Evolutionary conservation across 768 basidiomycete species (phyloP), one percentile per base, ranked within the genome.

Genomic region (Mycena vulgaris): DNA sequence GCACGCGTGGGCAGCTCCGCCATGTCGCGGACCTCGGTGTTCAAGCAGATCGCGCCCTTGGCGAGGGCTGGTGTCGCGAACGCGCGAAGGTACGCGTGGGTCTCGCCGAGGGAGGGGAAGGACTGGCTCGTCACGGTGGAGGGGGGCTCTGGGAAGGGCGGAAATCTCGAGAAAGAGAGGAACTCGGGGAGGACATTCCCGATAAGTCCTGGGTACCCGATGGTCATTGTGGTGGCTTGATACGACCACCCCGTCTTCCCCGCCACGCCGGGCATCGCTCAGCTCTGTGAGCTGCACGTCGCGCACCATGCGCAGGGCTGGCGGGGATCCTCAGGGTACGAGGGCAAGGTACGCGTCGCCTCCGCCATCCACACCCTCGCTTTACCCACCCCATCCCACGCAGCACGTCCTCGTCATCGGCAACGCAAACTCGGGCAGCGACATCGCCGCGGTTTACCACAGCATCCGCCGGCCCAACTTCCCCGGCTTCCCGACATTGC

Each of bases 161-260:
- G n/a, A n/a, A n/a, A n/a, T n/a, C n/a, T n/a, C n/a, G n/a, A n/a
- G n/a, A n/a, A n/a, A n/a, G n/a, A n/a, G n/a, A n/a, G n/a, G n/a
- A n/a, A n/a, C n/a, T n/a, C n/a, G n/a, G n/a, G n/a, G n/a, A n/a
- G n/a, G n/a, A n/a, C n/a, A n/a, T n/a, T n/a, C n/a, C n/a, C n/a
- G n/a, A n/a, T n/a, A n/a, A n/a, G n/a, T n/a, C n/a, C n/a, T n/a
- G 61, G 88, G 88, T 87, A 88, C 56, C 86, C 83, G 0, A 82
- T 88, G 7, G 83, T 88, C n/a, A 69, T 88, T 30, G 82, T 86
- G 31, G 77, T 82, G 39, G 82, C 85, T 19, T 87, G 81, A 82
- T 85, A 83, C 68, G 86, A 88, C 68, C 80, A 83, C 57, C 82
- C 79, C 6, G 77, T 85, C 9, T 88, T 83, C 80, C 88, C 88